These are phyloP conservation scores for Parachaetomium inaequale DNA, from an alignment of 495 filamentous ascomycete species.

Conservation along the genomic window DNA sequence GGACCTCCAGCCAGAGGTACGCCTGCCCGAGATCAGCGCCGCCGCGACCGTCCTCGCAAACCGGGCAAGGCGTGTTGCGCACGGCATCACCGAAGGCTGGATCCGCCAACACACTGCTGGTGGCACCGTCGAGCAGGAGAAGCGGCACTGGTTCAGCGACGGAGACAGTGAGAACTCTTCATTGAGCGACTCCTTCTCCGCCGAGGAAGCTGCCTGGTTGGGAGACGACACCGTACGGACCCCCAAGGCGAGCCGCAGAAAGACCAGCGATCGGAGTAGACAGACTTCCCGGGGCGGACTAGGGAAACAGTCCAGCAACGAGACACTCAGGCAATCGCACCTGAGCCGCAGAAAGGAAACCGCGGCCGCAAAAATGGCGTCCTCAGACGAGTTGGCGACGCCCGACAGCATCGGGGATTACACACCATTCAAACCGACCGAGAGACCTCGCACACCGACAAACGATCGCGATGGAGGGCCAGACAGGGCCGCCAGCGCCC, in stretches of 20 bases:
- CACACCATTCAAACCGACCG: conserved; percentile 3
- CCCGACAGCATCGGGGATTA: conserved; percentile 34
- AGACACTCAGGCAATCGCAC: conserved; percentile 61
- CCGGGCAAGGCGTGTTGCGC: conserved; percentile 49
- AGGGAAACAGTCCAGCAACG: conserved; percentile 53
- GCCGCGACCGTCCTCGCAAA: conserved; percentile 54
- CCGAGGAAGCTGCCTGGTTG: conserved; percentile 45
- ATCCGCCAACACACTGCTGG: conserved; percentile 68
- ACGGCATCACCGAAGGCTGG: conserved; percentile 74
- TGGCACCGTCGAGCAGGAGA: conserved; percentile 54
- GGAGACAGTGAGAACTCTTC: conserved; percentile 62
- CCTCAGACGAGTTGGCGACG: conserved; percentile 31
- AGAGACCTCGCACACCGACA: conserved; percentile 31
- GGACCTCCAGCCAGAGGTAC: conserved; percentile 35
- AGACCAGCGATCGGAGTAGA: conserved; percentile 40
- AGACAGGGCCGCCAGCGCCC: conserved; percentile 29
- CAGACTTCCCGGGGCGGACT: conserved; percentile 42
- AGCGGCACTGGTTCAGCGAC: conserved; percentile 72
- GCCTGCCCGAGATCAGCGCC: conserved; percentile 45
- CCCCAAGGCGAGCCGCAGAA: conserved; percentile 38
- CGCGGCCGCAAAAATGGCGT: conserved; percentile 36
- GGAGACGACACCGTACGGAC: conserved; percentile 38
- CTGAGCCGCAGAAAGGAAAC: conserved; percentile 41
- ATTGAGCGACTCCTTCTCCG: conserved; percentile 54
- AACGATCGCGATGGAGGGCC: conserved; percentile 18